These are phyloP conservation scores for Yamadazyma mexicana DNA, from an alignment of 1,139 yeast species.

Conservation along the genomic window DNA sequence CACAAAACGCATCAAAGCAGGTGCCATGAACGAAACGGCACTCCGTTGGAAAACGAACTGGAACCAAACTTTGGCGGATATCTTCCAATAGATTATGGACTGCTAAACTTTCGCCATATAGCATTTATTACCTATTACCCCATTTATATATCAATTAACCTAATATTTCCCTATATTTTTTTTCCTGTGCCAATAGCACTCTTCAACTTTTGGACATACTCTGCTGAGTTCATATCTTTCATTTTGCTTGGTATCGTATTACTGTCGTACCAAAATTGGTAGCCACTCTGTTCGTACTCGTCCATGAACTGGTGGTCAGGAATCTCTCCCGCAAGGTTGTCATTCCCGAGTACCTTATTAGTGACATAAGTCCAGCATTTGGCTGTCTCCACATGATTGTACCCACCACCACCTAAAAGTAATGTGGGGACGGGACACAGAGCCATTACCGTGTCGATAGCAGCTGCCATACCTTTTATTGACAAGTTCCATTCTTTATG, in stretches of 20 bases:
- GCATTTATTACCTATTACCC: not conserved
- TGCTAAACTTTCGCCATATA: too few species aligned
- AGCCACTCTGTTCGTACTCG: slow-evolving; percentile 46
- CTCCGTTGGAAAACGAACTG: slow-evolving; percentile 79
- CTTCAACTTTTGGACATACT: slow-evolving; percentile 22
- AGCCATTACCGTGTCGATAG: slow-evolving; percentile 26
- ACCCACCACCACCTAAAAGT: slow-evolving; percentile 79
- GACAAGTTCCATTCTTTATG: slow-evolving; percentile 71
- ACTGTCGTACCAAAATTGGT: slow-evolving; percentile 39
- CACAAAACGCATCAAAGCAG: slow-evolving; percentile 47
- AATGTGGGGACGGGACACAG: slow-evolving; percentile 30
- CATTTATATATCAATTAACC: not conserved
- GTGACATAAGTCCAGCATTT: slow-evolving; percentile 66
- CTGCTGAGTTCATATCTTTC: not conserved
- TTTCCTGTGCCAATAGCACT: slow-evolving; percentile 16
- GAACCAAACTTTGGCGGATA: slow-evolving; percentile 32
- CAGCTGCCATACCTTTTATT: slow-evolving; percentile 46
- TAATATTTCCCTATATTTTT: not conserved
- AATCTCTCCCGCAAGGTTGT: slow-evolving; percentile 34
- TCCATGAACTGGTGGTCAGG: slow-evolving; percentile 55
- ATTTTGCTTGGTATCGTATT: not conserved
- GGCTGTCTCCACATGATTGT: slow-evolving; percentile 61
- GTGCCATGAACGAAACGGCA: slow-evolving; percentile 70
- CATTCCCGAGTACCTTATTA: slow-evolving; percentile 18
- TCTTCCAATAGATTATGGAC: slow-evolving; percentile 19